Conservation (phyloP, 129 eudicot species). For the Flaveria brownii region DNA sequence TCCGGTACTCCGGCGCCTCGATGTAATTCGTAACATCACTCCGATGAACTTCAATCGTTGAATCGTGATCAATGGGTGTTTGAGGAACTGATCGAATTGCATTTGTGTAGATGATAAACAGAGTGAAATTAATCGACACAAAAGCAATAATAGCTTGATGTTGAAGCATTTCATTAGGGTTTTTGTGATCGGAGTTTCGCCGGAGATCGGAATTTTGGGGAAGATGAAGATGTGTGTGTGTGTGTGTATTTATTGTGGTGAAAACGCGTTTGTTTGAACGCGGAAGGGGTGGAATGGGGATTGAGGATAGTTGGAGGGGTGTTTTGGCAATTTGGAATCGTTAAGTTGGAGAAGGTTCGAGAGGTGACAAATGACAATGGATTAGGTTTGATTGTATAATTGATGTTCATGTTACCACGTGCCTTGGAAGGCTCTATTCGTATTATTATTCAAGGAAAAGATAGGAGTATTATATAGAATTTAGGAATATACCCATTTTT, state of each 20-base stretch:
- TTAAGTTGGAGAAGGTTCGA: conserved; percentile 32
- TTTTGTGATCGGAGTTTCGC: conserved; percentile 10
- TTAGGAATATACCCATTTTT: too few species aligned
- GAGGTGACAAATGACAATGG: conserved; percentile 24
- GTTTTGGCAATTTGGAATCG: neutral
- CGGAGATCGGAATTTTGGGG: conserved; percentile 10
- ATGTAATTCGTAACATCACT: conserved; percentile 16
- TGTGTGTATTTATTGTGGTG: conserved; percentile 13
- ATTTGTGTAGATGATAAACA: conserved; percentile 19
- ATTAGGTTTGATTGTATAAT: conserved; percentile 14
- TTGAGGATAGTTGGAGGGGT: conserved; percentile 11
- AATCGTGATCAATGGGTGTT: neutral
- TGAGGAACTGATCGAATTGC: conserved; percentile 41
- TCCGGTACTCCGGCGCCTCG: conserved; percentile 56
- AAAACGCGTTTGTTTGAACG: conserved; percentile 25
- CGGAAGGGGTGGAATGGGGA: conserved; percentile 24
- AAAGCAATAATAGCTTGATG: conserved; percentile 21
- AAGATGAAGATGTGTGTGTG: neutral
- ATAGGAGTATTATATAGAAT: too few species aligned
- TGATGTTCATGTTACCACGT: conserved; percentile 32
- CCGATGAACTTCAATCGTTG: too few species aligned
- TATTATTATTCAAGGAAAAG: too few species aligned
- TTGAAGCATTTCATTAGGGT: conserved; percentile 33
- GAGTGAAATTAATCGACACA: conserved; percentile 22
- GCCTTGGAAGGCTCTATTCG: neutral